These are phyloP conservation scores for Diplodia corticola DNA, from an alignment of 2,329 filamentous ascomycete genomes.

Conservation along the genomic window DNA sequence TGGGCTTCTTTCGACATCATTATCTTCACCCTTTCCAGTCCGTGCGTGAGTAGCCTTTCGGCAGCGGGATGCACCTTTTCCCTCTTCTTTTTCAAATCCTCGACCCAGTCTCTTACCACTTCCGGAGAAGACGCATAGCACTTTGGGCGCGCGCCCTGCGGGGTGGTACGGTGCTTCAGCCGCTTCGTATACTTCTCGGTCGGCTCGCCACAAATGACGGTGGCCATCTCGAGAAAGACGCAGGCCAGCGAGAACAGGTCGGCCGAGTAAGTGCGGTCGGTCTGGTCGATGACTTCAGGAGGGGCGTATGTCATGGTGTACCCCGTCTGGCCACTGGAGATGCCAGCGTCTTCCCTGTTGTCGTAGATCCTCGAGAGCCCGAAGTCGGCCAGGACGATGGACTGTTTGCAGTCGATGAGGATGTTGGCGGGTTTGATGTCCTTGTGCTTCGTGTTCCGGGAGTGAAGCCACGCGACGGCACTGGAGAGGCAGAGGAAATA, in stretches of 20 bases:
- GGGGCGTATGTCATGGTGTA: neutral
- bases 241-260: neutral
- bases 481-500: neutral
- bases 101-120: neutral
- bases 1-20: neutral
- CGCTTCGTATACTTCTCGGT: neutral
- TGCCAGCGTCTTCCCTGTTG: neutral
- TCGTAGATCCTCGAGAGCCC: neutral
- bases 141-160: neutral
- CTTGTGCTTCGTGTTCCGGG: neutral
- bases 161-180: neutral
- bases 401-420: neutral
- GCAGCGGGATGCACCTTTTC: neutral
- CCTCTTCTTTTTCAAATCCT: neutral
- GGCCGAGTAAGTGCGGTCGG: neutral
- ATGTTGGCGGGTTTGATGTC: neutral
- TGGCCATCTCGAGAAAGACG: neutral
- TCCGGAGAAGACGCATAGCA: neutral
- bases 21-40: neutral
- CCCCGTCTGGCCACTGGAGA: neutral
- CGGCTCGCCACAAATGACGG: neutral
- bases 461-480: neutral
- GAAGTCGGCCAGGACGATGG: neutral
- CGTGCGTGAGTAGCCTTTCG: neutral
- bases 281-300: neutral